Percentiles rank a stretch among this genome's conserved stretches.
Evolutionary conservation across 805 yeast genomes (phyloP).

Genomic region (Wickerhamiella dianesei): DNA sequence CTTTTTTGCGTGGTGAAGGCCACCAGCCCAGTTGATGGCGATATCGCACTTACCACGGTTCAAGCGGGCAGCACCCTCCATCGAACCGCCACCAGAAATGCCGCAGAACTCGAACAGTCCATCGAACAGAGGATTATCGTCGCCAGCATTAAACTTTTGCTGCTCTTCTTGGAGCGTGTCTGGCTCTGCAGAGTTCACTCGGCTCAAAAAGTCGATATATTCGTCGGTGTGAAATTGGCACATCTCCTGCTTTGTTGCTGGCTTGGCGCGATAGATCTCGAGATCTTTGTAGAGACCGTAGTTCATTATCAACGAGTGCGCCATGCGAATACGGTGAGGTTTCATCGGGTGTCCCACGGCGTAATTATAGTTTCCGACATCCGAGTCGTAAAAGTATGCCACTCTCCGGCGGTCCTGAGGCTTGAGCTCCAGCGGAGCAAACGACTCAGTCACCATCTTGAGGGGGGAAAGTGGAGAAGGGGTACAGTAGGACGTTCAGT

Average conservation of each 20-base stretch:
- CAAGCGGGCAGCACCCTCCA: slow-evolving; percentile 72
- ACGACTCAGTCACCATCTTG: slow-evolving; percentile 31
- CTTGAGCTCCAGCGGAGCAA: slow-evolving; percentile 46
- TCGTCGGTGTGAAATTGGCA: slow-evolving; percentile 97
- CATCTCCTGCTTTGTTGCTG: slow-evolving; percentile 97
- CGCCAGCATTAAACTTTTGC: slow-evolving; percentile 88
- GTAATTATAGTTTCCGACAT: slow-evolving; percentile 94
- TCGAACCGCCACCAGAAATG: slow-evolving; percentile 82
- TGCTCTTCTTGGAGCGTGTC: slow-evolving; percentile 80
- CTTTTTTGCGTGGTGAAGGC: slow-evolving; percentile 92
- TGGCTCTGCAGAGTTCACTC: slow-evolving; percentile 86
- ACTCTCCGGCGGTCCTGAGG: slow-evolving; percentile 47
- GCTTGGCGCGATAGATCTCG: slow-evolving; percentile 95
- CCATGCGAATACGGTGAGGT: slow-evolving; percentile 97
- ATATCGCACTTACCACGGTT: slow-evolving; percentile 81
- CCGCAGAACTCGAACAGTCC: slow-evolving; percentile 86
- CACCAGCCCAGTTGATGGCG: slow-evolving; percentile 95
- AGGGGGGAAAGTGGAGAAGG: not conserved
- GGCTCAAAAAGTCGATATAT: slow-evolving; percentile 78
- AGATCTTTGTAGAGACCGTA: slow-evolving; percentile 91
- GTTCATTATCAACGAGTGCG: slow-evolving; percentile 92
- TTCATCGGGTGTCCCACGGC: slow-evolving; percentile 99
- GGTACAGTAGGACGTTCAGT: not conserved
- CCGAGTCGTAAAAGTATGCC: slow-evolving; percentile 75
- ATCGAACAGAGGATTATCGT: slow-evolving; percentile 90